Evolutionary conservation across 768 basidiomycete genomes (phyloP).

Genomic region (Piloderma croceum): DNA sequence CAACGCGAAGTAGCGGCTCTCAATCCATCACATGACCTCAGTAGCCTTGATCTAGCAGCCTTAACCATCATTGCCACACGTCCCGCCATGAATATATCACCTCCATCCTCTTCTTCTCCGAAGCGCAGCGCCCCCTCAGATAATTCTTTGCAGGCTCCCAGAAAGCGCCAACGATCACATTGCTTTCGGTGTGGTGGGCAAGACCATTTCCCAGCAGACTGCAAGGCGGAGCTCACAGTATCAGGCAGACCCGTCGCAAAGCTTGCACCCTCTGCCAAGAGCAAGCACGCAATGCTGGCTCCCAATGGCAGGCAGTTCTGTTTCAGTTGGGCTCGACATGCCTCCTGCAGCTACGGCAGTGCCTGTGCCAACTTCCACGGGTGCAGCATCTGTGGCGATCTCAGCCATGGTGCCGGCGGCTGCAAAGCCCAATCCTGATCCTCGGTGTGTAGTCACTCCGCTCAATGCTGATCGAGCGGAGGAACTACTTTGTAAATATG

Average conservation of each 20-base stretch:
- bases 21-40: conserved; percentile 18
- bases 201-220: conserved; percentile 20
- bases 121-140: neutral
- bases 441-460: conserved; percentile 28
- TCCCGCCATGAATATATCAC: too few relatives aligned
- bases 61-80: too few relatives aligned
- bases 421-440: conserved; percentile 25
- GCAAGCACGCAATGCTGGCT: conserved; percentile 17
- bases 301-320: conserved; percentile 21
- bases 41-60: conserved; percentile 5
- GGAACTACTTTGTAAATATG: conserved; percentile 8
- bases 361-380: conserved; percentile 21
- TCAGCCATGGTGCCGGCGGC: conserved; percentile 23
- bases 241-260: conserved; percentile 18
- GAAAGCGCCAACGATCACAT: neutral
- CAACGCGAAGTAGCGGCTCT: too few relatives aligned
- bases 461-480: conserved; percentile 18
- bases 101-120: too few relatives aligned
- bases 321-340: conserved; percentile 19
- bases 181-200: conserved; percentile 26
- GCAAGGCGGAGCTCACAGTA: conserved; percentile 14
- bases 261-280: conserved; percentile 7
- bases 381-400: conserved; percentile 26
- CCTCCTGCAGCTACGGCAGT: conserved; percentile 13
- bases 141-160: neutral